Percentiles rank a stretch among this genome's conserved stretches.
phyloP scores from a whole-genome alignment of 805 yeast species.

The Starmerella geochares region DNA sequence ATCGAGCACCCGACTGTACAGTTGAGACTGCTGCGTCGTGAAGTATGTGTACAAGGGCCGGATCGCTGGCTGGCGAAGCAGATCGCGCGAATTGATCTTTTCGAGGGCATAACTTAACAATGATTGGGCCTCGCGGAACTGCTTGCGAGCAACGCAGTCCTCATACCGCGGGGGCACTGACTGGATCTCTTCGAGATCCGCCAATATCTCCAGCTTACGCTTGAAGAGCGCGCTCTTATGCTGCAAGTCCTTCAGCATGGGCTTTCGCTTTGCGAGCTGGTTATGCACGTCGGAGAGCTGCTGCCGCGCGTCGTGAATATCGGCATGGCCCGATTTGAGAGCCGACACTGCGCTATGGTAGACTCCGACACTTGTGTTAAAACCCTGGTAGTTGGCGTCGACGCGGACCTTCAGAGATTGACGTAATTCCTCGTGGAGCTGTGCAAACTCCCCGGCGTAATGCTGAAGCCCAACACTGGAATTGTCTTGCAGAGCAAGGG shows the following conservation, averaged over 20 bases:
- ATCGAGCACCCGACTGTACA: slow-evolving; percentile 65
- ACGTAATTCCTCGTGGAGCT: slow-evolving; percentile 48
- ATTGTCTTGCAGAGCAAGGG: slow-evolving; percentile 70
- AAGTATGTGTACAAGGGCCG: slow-evolving; percentile 30
- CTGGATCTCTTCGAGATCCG: slow-evolving; percentile 52
- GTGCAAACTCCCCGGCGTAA: slow-evolving; percentile 54
- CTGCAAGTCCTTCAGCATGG: slow-evolving; percentile 53
- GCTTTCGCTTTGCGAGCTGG: slow-evolving; percentile 46
- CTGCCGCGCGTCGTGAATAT: slow-evolving; percentile 40
- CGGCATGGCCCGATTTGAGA: slow-evolving; percentile 55
- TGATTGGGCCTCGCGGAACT: slow-evolving; percentile 54
- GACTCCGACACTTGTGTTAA: slow-evolving; percentile 76
- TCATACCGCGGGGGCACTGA: slow-evolving; percentile 56
- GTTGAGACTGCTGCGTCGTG: slow-evolving; percentile 34
- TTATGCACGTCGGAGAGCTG: slow-evolving; percentile 41
- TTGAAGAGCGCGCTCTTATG: slow-evolving; percentile 51
- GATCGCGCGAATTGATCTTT: slow-evolving; percentile 28
- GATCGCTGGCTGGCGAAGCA: slow-evolving; percentile 29
- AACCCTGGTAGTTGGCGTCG: slow-evolving; percentile 52
- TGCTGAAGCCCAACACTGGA: slow-evolving; percentile 87
- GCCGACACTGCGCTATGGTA: slow-evolving; percentile 61
- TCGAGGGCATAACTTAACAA: slow-evolving; percentile 39
- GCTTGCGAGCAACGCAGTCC: slow-evolving; percentile 53
- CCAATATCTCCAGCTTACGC: slow-evolving; percentile 61
- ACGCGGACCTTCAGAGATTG: slow-evolving; percentile 57